Base-by-base conservation (phyloP, 1,139 yeast species). In the Candida tropicalis region DNA sequence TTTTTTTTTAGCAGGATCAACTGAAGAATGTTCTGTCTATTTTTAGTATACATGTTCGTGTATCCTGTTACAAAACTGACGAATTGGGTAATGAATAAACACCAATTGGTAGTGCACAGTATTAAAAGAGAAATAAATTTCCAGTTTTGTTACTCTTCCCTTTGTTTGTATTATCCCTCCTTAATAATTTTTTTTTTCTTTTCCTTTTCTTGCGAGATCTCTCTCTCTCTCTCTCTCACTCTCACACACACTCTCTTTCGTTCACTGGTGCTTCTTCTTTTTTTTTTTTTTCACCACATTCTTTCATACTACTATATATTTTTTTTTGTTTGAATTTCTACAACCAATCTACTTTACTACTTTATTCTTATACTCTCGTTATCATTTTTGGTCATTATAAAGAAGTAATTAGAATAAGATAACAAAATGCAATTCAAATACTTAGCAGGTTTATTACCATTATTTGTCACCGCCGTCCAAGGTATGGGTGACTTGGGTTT, bases 401-500 rank as follows among this genome's bases (percentile, higher is more conserved):
- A 20, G 23, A 20, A 20, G 23, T 20, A 20, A n/a, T n/a, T 18
- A 18, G 6, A 20, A 6, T 9, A 20, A 20, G 8, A 20, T 3
- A 6, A 20, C 6, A 33, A 25, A 18, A 73, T 73, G 78, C 75
- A 70, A 61, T 56, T 70, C 51, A 68, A 63, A 57, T 62, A 57
- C 50, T 65, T 31, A 18, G n/a, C 35, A 9, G 35, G 15, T n/a
- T 31, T 31, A 18, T 73, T 51, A 56, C 73, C 51, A 63, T 66
- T 40, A 50, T 69, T 65, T 40, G 44, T 70, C 38, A 60, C 75
- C 23, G 55, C 74, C 22, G 72, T 60, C 41, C 51, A 59, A 45
- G 79, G 78, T 47, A 53, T 70, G 43, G 79, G 79, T 48, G 76
- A 72, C 46, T 75, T 71, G 68, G 93, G 87, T 51, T 85, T 88